Evolutionary conservation across 192 early-diverging fungal genomes (phyloP).

Genomic region (Hyaloraphidium curvatum): DNA sequence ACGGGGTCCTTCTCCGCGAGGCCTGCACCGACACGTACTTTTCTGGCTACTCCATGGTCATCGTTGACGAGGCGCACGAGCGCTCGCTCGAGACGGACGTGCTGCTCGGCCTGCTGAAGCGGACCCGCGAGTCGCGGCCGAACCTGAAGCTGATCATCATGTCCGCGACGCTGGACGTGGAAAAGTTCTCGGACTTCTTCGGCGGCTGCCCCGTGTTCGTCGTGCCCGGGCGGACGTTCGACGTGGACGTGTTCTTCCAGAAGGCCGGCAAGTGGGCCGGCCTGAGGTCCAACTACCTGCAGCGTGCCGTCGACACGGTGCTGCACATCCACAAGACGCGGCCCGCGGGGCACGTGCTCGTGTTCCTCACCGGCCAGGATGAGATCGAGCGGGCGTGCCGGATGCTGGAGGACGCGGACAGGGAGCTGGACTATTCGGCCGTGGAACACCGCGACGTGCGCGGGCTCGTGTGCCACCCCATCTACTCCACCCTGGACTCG

Average conservation of each 20-base stretch:
- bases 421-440: constrained; percentile 23
- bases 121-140: neutral
- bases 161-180: constrained; percentile 61
- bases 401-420: constrained; percentile 25
- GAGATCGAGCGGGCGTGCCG: constrained; percentile 39
- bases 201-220: constrained; percentile 53
- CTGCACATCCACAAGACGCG: constrained; percentile 36
- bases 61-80: constrained; percentile 39
- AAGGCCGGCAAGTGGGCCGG: neutral
- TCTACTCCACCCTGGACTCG: constrained; percentile 59
- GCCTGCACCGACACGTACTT: constrained; percentile 12
- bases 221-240: constrained; percentile 47
- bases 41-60: constrained; percentile 17
- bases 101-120: constrained; percentile 27
- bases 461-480: constrained; percentile 30
- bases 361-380: constrained; percentile 36
- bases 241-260: constrained; percentile 6
- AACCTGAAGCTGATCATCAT: constrained; percentile 41
- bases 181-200: constrained; percentile 69
- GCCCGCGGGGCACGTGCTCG: constrained; percentile 23
- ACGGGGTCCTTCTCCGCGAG: constrained; percentile 27
- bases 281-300: constrained; percentile 14
- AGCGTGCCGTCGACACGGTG: constrained; percentile 27
- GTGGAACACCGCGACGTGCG: constrained; percentile 19
- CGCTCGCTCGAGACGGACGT: constrained; percentile 34